Evolutionary conservation across 1,284 basidiomycete genomes (phyloP), one percentile per base, ranked within the genome.

Genomic region (Phellopilus nigrolimitatus): DNA sequence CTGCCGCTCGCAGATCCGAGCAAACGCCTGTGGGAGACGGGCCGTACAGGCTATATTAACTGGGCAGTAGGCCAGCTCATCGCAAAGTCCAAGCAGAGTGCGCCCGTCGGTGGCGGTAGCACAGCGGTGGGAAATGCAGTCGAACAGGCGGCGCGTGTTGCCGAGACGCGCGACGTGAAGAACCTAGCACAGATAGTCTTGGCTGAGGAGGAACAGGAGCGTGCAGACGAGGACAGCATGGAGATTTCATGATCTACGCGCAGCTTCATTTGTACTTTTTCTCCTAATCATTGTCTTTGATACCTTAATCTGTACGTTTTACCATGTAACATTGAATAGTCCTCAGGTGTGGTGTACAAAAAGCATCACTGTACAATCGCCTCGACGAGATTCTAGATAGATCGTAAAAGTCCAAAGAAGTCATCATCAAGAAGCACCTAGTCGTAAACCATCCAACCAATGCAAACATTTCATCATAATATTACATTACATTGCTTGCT

Each of bases 21-120:
- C 5, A 87, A 85, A 64, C 74, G 82, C 8, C 72, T 73, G 25
- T 88, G 85, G 85, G 86, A 88, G 66, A 78, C 74, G 24, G 78
- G 72, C 60, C 76, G 74, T 63, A 72, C 72, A 0, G 84, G 84
- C 5, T 88, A 88, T 62, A 60, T 79, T 6, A 79, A 79, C 54
- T 88, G 85, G 85, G 83, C 81, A 1, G 69, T 79, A 1, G 70
- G 70, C 12, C 74, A 81, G 60, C 64, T 86, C 9, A 61, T 80
- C 47, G 67, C 69, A 45, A 74, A 69, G 30, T 67, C 73, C n/a
- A 74, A 69, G 54, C 67, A 68, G 22, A 66, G 65, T 36, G 67
- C 61, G 3, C 44, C 49, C 2, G 31, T 31, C 17, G 56, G 57
- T 28, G 61, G 60, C 17, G 64, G 61, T 42, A 61, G 60, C 46